These are phyloP conservation scores for Epichloe scottii DNA, from an alignment of 2,329 filamentous ascomycete species.

Conservation along the genomic window DNA sequence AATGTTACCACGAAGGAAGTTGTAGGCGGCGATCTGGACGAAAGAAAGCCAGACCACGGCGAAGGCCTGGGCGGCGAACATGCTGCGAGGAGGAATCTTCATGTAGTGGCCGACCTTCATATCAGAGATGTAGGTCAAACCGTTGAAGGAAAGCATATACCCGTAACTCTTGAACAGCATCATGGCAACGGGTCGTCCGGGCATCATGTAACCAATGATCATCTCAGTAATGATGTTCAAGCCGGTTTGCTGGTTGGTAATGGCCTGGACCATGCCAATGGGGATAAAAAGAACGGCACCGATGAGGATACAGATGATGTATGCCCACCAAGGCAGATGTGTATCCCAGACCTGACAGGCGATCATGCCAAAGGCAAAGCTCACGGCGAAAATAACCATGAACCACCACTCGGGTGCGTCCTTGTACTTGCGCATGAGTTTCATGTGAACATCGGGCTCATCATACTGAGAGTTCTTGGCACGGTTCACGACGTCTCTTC, in stretches of 20 bases:
- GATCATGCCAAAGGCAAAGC: conserved; percentile 35
- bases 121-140: conserved; percentile 33
- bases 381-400: conserved; percentile 27
- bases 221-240: conserved; percentile 37
- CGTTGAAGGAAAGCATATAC: conserved; percentile 34
- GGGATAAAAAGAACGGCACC: conserved; percentile 29
- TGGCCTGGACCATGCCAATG: conserved; percentile 32
- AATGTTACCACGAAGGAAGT: conserved; percentile 34
- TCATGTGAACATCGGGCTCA: conserved; percentile 37
- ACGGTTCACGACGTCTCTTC: conserved; percentile 30
- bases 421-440: conserved; percentile 44
- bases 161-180: conserved; percentile 37
- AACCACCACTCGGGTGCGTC: conserved; percentile 49
- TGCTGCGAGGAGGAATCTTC: conserved; percentile 38
- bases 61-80: conserved; percentile 33
- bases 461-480: conserved; percentile 21
- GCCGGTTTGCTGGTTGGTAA: conserved; percentile 36
- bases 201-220: conserved; percentile 35
- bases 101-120: conserved; percentile 41
- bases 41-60: conserved; percentile 28
- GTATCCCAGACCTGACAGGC: conserved; percentile 24
- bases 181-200: conserved; percentile 34
- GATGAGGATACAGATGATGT: conserved; percentile 27
- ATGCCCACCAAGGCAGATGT: conserved; percentile 31
- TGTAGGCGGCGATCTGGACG: conserved; percentile 25